These are phyloP conservation scores for Candida maris DNA, from an alignment of 805 yeast species.

Conservation along the genomic window DNA sequence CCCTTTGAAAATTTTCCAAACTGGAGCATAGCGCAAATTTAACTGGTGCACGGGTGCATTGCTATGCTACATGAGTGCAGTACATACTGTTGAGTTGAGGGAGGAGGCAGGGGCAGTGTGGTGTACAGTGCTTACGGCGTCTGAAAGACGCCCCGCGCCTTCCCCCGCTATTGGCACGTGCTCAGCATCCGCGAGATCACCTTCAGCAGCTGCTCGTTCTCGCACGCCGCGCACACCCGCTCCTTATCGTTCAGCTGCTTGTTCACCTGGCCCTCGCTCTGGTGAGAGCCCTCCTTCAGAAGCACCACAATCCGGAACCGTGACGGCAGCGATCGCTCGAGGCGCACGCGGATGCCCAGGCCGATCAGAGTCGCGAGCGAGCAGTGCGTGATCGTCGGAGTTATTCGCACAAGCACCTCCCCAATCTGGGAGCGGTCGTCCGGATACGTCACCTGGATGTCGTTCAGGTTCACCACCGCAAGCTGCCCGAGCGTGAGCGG, in stretches of 20 bases:
- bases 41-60: too few relatives aligned
- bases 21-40: too few relatives aligned
- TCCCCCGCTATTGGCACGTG: slow-evolving; percentile 52
- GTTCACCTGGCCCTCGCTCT: slow-evolving; percentile 92
- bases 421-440: slow-evolving; percentile 55
- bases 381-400: slow-evolving; percentile 98
- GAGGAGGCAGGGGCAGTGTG: too few relatives aligned
- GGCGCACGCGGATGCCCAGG: slow-evolving; percentile 84
- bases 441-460: slow-evolving; percentile 67
- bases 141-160: too few relatives aligned
- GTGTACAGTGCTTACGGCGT: too few relatives aligned
- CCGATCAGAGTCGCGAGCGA: slow-evolving; percentile 95
- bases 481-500: slow-evolving; percentile 92
- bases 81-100: too few relatives aligned
- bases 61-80: too few relatives aligned
- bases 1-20: too few relatives aligned
- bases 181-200: slow-evolving; percentile 93
- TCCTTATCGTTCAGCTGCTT: slow-evolving; percentile 97
- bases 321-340: slow-evolving; percentile 84
- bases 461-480: slow-evolving; percentile 84
- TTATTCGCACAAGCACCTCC: slow-evolving; percentile 74
- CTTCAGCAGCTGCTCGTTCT: slow-evolving; percentile 82
- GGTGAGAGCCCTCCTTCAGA: slow-evolving; percentile 90
- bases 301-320: slow-evolving; percentile 75
- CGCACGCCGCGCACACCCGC: slow-evolving; percentile 97